Evolutionary conservation across 1,284 basidiomycete genomes (phyloP), one percentile per base, ranked within the genome.

Genomic region (Malassezia sympodialis): DNA sequence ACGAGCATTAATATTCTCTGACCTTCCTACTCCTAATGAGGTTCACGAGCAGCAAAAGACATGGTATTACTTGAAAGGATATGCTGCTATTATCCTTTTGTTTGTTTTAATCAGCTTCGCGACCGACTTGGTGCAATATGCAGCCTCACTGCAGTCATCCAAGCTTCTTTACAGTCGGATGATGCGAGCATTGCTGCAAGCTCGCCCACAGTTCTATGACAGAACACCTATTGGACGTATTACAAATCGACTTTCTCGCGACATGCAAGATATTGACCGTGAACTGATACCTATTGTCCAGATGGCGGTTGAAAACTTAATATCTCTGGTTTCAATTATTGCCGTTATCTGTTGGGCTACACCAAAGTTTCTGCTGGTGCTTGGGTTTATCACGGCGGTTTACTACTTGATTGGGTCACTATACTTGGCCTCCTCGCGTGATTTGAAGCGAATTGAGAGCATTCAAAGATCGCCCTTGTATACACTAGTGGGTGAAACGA

Each of bases 171-270:
- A 21, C 53, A 52, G 4, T 67, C 72, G 77, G 35, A 80, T 98
- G 45, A 79, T 96, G 37, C 84, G 90, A 71, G 77, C 84, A 75
- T 30, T 96, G 8, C 78, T 98, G 1, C 89, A 90, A 65, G 90
- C 91, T 1, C 84, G 51, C 48, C 71, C 69, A 27, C 63, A 63
- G 7, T 73, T 68, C 60, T 73, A 69, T 23, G 71, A 73, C 45
- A 58, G 63, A 23, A 72, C 72, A 23, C 72, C 71, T 12, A 64
- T 72, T 21, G 72, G 73, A 4, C 61, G 72, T 10, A 70, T 75
- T 50, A 70, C 75, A 62, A 75, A 75, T 58, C 65, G 72, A 28
- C 58, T 73, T n/a, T 68, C 67, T 15, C 69, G 70, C 51, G 73
- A 75, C 32, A 61, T 75, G 21, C 66, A 72, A 53, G 72, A 73